Percentiles rank a stretch among this genome's conserved stretches.
phyloP scores from a whole-genome alignment of 345 rosid species.

The Camelina neglecta region DNA sequence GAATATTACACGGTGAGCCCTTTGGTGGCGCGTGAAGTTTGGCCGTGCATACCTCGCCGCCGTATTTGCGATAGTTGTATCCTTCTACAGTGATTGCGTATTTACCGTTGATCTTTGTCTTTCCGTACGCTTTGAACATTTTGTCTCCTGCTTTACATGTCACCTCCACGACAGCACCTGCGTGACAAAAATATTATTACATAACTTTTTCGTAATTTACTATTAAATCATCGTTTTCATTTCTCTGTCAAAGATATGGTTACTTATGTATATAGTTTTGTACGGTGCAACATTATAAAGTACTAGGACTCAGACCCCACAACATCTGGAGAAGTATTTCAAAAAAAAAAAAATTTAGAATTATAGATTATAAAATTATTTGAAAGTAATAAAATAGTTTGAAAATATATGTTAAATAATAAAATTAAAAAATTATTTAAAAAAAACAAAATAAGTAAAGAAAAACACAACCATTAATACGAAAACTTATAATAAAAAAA shows the following conservation, averaged over 20 bases:
- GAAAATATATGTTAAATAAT: no score
- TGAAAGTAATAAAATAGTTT: no score
- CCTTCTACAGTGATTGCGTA: constrained; percentile 60
- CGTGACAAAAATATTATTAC: background rate
- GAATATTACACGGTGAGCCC: constrained; percentile 57
- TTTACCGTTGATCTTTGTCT: constrained; percentile 67
- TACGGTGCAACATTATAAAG: background rate
- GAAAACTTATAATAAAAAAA: no score
- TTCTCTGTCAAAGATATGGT: background rate
- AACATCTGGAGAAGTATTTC: no score
- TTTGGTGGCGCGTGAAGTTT: constrained; percentile 58
- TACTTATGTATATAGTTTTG: background rate
- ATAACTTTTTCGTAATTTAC: no score
- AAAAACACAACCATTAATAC: no score
- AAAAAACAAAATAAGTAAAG: no score
- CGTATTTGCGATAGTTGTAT: constrained; percentile 56
- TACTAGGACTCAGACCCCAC: background rate
- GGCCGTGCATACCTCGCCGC: constrained; percentile 57
- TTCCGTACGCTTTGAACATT: constrained; percentile 56
- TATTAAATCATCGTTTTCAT: background rate
- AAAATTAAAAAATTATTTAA: no score
- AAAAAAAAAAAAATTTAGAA: no score
- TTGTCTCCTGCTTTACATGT: constrained; percentile 60
- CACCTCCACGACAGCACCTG: constrained; percentile 71
- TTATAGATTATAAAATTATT: no score